Conservation (phyloP, 2,329 filamentous ascomycete genomes). For the Teratosphaeria viscida region DNA sequence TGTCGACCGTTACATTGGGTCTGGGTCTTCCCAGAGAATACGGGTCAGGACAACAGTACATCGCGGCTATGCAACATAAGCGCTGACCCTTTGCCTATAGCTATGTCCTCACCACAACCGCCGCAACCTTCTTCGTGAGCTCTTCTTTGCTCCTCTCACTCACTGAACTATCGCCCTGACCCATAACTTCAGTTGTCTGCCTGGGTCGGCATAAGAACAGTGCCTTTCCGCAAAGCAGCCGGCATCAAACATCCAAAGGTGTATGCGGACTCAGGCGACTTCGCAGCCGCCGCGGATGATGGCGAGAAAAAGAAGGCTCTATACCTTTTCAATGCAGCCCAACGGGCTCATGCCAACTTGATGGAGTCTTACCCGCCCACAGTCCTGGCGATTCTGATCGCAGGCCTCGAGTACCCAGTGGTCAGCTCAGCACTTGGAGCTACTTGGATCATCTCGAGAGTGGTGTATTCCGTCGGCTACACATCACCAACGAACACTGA, state of each 20-base stretch:
- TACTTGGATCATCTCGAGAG: constrained; percentile 40
- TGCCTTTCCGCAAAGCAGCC: constrained; percentile 39
- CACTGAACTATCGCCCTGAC: not conserved
- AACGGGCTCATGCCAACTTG: constrained; percentile 46
- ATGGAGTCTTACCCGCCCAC: constrained; percentile 47
- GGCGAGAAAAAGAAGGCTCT: constrained; percentile 31
- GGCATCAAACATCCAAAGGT: constrained; percentile 47
- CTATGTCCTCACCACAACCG: constrained; percentile 45
- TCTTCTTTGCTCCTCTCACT: not conserved
- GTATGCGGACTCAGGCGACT: constrained; percentile 47
- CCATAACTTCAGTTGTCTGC: constrained; percentile 30
- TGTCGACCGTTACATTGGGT: not conserved
- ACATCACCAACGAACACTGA: constrained; percentile 28
- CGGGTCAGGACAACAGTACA: not conserved
- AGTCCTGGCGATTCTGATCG: constrained; percentile 42
- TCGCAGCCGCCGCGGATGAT: constrained; percentile 32
- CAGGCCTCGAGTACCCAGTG: constrained; percentile 44
- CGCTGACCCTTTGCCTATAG: constrained; percentile 27
- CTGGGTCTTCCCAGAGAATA: constrained; percentile 1
- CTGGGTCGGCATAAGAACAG: constrained; percentile 41
- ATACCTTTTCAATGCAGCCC: constrained; percentile 41
- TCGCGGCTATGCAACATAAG: not conserved
- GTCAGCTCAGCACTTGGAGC: constrained; percentile 36
- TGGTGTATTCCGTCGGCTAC: constrained; percentile 40
- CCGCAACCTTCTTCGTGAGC: constrained; percentile 41